Evolutionary conservation across 345 rosid species (phyloP), one percentile per base, ranked within the genome.

Genomic region (Populus deltoides): DNA sequence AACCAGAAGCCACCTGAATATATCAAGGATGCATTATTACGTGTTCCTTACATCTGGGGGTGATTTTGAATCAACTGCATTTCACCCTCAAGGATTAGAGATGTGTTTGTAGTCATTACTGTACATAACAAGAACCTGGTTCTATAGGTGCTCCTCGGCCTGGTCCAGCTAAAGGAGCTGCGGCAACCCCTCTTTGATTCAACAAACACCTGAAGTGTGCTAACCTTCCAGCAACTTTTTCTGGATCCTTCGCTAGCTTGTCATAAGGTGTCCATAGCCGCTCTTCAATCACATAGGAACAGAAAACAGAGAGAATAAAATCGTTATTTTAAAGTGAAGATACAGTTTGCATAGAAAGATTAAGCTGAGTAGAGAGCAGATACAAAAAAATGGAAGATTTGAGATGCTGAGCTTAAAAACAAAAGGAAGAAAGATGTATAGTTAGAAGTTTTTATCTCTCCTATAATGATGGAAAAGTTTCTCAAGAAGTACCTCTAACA

Each of bases 101-200:
- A 31, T 15, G 24, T n/a, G 35, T 11, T 53, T 39, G 31, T 25
- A 36, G 39, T 12, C 4, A 12, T 86, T 83, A 87, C 78, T 89
- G 92, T 10, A 31, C 62, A 71, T 86, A 81, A 83, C 94, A 91
- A 57, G 94, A 91, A 80, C 90, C 93, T 66, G 95, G 93, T 66
- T 79, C 90, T 9, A 25, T 33, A 38, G 94, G 94, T 7, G 82
- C 86, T 24, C 25, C 81, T 68, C 91, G 85, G 27, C 93, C 93
- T 0, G n/a, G 83, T 73, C 85, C 90, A 35, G 63, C 75, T 66
- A 90, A 35, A 7, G 93, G 92, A 71, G 89, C 89, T 59, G 96
- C 96, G 18, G 91, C 90, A 39, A 92, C 81, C 77, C 93, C 93
- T 83, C 97, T 84, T 85, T 86, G 84, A 87, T 90, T 88, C 77